Percentiles rank a stretch among this genome's conserved stretches.
phyloP scores from a whole-genome alignment of 306 rosid species.

The Alnus glutinosa region DNA sequence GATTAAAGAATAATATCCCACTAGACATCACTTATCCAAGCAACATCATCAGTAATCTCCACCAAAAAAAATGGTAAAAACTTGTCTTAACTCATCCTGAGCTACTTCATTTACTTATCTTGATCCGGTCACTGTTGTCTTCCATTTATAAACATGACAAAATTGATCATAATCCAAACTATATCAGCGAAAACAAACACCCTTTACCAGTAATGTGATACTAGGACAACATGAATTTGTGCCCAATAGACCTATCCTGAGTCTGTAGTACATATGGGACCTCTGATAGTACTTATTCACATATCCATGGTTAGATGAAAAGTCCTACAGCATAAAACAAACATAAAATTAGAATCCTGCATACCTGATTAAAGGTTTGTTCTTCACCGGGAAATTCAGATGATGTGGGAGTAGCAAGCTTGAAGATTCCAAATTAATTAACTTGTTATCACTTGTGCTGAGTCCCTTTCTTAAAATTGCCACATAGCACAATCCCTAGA shows the following conservation, averaged over 20 bases:
- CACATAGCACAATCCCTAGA: constrained; percentile 15
- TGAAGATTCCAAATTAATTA: neutral
- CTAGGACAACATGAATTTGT: neutral
- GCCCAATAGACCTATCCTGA: neutral
- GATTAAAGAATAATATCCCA: neutral
- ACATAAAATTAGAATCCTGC: neutral
- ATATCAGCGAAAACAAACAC: neutral
- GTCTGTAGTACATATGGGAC: neutral
- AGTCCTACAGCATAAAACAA: neutral
- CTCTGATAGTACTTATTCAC: neutral
- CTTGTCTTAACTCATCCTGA: neutral
- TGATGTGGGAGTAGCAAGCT: neutral
- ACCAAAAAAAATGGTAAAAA: no score
- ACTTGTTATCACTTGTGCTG: constrained; percentile 1
- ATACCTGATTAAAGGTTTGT: constrained; percentile 5
- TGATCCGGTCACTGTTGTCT: neutral
- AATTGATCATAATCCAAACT: neutral
- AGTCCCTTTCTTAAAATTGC: constrained; percentile 3
- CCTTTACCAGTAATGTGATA: neutral
- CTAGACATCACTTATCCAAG: no score
- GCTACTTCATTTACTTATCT: neutral
- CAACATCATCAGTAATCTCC: no score
- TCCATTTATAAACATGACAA: neutral
- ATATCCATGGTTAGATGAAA: neutral
- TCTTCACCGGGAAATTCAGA: neutral